Evolutionary conservation across 169 alveolate species (phyloP).

Genomic region (Plasmodium malariae): DNA sequence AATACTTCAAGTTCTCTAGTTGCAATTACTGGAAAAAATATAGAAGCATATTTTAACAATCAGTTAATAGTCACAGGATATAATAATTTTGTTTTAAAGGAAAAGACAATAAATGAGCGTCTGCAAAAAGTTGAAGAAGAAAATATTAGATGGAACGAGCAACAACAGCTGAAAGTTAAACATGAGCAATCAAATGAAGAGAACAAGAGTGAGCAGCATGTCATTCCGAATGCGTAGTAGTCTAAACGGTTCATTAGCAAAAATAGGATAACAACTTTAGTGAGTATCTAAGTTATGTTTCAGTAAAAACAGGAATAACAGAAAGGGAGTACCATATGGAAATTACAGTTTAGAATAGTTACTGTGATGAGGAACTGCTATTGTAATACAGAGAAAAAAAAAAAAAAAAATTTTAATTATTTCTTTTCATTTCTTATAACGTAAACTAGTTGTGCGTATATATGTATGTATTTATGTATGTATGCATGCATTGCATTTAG

Average conservation of each 20-base stretch:
- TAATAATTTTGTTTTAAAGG: slow-evolving; percentile 78
- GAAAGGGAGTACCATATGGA: too few relatives aligned
- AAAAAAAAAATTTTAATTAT: too few relatives aligned
- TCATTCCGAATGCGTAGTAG: not conserved
- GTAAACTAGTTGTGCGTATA: not conserved
- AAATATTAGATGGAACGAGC: slow-evolving; percentile 48
- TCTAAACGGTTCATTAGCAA: too few relatives aligned
- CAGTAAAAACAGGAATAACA: too few relatives aligned
- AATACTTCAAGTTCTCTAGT: slow-evolving; percentile 90
- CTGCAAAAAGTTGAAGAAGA: slow-evolving; percentile 80
- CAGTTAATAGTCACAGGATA: slow-evolving; percentile 82
- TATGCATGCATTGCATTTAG: not conserved
- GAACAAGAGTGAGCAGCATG: slow-evolving; percentile 6
- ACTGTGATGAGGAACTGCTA: too few relatives aligned
- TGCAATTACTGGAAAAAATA: slow-evolving; percentile 88
- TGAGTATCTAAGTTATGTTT: too few relatives aligned
- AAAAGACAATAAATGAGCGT: slow-evolving; percentile 77
- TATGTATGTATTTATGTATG: not conserved
- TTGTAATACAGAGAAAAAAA: too few relatives aligned
- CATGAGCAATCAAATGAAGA: not conserved
- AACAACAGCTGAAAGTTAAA: slow-evolving; percentile 12
- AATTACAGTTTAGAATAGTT: too few relatives aligned
- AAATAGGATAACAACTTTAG: too few relatives aligned
- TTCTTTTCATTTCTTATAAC: too few relatives aligned
- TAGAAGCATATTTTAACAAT: slow-evolving; percentile 86